Evolutionary conservation across 1,139 yeast species (phyloP), one percentile per base, ranked within the genome.

Genomic region (Saccharomyces hybrid): DNA sequence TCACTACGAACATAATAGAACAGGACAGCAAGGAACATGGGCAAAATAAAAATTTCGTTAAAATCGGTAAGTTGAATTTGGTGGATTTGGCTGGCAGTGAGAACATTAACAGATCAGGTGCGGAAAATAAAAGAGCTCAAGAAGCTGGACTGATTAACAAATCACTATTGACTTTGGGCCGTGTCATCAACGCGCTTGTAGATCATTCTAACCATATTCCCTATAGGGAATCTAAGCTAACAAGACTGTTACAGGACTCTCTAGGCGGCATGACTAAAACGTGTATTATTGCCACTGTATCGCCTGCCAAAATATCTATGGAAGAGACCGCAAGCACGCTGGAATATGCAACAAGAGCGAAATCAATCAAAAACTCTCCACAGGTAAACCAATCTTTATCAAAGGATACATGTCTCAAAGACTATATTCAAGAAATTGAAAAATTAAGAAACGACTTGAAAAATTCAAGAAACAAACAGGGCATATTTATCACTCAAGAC

Each of bases 71-170:
- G 60, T 77, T 90, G 66, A 88, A 88, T 64, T 73, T 90, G 46
- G 95, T 89, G 2, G 96, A 90, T 72, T 75, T 90, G 58, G 97
- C 97, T 0, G 96, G 97, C 0, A 85, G 95, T 14, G 95, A 86
- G 65, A 88, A 88, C 63, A 83, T 89, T 51, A 81, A 76, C 57
- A 74, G 88, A 55, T 85, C 95, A 0, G 96, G 96, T 0, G 93
- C 95, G 0, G 80, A 76, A 53, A 82, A 84, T 64, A 83, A 81
- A 64, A 76, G 95, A 32, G 95, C 96, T 0, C 81, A 88, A 60
- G 96, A 88, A 68, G 96, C 96, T 2, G 96, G 96, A 1, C 80
- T 85, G 63, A 90, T 90, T 53, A 90, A 90, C 68, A 95, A 88
- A 68, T 84, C 93, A 57, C 75, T 90, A 55, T 71, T 89, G 46